These are phyloP conservation scores for Penicillium atrosanguineum DNA, from an alignment of 495 filamentous ascomycete genomes.

Conservation along the genomic window DNA sequence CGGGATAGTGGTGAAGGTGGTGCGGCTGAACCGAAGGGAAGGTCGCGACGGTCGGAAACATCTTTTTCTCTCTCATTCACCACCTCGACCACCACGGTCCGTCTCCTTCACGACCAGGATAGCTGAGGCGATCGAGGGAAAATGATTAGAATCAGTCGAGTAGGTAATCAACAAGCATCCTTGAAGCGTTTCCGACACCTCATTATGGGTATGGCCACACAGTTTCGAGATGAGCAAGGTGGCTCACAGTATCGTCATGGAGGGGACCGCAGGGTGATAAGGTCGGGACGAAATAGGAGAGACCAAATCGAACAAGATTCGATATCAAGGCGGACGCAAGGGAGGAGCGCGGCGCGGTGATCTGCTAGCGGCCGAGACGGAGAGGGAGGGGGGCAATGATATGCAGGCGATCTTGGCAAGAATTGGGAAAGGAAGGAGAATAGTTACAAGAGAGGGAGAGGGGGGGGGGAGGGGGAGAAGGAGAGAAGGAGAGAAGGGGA, in stretches of 20 bases:
- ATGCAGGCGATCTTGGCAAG: slow-evolving; percentile 22
- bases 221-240: slow-evolving; percentile 8
- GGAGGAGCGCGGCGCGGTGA: slow-evolving; percentile 23
- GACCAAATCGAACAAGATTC: slow-evolving; percentile 5
- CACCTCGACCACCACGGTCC: slow-evolving; percentile 16
- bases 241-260: slow-evolving; percentile 21
- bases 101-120: slow-evolving; percentile 9
- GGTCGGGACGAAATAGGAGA: slow-evolving; percentile 15
- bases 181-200: slow-evolving; percentile 52
- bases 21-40: slow-evolving; percentile 47
- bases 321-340: slow-evolving; percentile 20
- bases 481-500: background rate
- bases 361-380: slow-evolving; percentile 22
- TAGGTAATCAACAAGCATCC: slow-evolving; percentile 43
- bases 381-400: slow-evolving; percentile 23
- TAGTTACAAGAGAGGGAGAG: background rate
- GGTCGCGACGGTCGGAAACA: slow-evolving; percentile 47
- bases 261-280: slow-evolving; percentile 5
- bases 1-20: slow-evolving; percentile 35
- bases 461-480: background rate
- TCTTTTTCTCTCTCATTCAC: slow-evolving; percentile 25
- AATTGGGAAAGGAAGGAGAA: slow-evolving; percentile 1
- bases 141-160: slow-evolving; percentile 25
- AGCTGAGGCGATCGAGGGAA: slow-evolving; percentile 5
- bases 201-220: slow-evolving; percentile 39